These are phyloP conservation scores for Oryza meridionalis DNA, from an alignment of 176 grass and related monocot genomes.

Conservation along the genomic window DNA sequence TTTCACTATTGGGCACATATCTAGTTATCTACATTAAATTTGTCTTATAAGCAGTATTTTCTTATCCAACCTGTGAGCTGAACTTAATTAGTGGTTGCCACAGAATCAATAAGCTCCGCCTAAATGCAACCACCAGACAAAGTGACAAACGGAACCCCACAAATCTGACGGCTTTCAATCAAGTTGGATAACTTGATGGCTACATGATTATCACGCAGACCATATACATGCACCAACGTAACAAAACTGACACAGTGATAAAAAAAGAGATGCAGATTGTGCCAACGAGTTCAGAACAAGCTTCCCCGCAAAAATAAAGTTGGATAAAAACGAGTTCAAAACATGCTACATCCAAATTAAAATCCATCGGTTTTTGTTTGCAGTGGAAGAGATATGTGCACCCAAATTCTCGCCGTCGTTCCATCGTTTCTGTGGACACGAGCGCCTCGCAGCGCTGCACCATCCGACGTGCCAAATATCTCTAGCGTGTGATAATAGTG, in stretches of 20 bases:
- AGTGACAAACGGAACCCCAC: background rate
- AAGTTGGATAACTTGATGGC: background rate
- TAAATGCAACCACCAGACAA: background rate
- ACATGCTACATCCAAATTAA: conserved; percentile 12
- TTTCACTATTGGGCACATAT: background rate
- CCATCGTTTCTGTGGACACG: conserved; percentile 43
- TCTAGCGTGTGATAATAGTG: background rate
- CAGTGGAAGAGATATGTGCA: background rate
- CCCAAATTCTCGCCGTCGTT: conserved; percentile 15
- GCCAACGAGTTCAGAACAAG: conserved; percentile 28
- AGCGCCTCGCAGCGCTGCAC: conserved; percentile 31
- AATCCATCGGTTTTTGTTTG: conserved; percentile 23
- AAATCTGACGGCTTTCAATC: background rate
- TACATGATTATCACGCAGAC: background rate
- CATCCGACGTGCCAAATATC: conserved; percentile 59
- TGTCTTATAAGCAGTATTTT: background rate
- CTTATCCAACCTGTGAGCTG: background rate
- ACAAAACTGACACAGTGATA: background rate
- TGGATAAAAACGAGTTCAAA: conserved; percentile 4
- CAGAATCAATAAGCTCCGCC: background rate
- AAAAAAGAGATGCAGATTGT: conserved; percentile 32
- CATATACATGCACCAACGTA: background rate
- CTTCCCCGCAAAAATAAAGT: background rate
- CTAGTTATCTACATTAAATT: background rate
- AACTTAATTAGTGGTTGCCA: background rate